Percentiles rank a stretch among this genome's conserved stretches.
phyloP scores from a whole-genome alignment of 306 rosid species.

The Quercus alba region DNA sequence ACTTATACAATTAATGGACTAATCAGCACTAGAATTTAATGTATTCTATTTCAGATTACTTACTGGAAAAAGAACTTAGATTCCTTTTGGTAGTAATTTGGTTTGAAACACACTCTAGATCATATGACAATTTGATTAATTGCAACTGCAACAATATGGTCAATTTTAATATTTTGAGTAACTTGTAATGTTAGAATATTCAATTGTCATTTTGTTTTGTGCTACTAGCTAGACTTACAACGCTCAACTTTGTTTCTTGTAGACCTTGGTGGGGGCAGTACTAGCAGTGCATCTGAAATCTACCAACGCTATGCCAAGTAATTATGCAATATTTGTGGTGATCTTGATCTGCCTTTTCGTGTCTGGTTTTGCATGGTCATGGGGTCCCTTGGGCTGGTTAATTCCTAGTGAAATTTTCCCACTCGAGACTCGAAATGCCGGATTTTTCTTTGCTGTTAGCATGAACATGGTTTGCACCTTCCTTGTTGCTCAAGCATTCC shows the following conservation, averaged over 20 bases:
- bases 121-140: too few species aligned
- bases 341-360: conserved; percentile 20
- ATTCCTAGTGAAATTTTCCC: conserved; percentile 35
- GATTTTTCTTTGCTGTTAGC: conserved; percentile 30
- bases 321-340: not conserved
- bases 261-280: conserved; percentile 8
- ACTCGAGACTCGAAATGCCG: conserved; percentile 22
- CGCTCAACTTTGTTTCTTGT: not conserved
- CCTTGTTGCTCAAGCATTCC: conserved; percentile 32
- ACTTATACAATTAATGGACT: too few species aligned
- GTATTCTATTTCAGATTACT: too few species aligned
- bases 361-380: conserved; percentile 37
- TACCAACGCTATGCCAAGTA: conserved; percentile 8
- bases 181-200: not conserved
- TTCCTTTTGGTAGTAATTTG: too few species aligned
- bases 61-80: too few species aligned
- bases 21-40: too few species aligned
- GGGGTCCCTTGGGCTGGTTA: conserved; percentile 40
- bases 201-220: not conserved
- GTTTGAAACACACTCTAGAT: too few species aligned
- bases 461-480: conserved; percentile 39
- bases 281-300: conserved; percentile 1
- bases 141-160: too few species aligned
- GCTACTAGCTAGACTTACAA: not conserved
- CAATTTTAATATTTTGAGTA: not conserved